Conservation (phyloP, 2,329 filamentous ascomycete species). For the Davidsoniella neocaledoniae region DNA sequence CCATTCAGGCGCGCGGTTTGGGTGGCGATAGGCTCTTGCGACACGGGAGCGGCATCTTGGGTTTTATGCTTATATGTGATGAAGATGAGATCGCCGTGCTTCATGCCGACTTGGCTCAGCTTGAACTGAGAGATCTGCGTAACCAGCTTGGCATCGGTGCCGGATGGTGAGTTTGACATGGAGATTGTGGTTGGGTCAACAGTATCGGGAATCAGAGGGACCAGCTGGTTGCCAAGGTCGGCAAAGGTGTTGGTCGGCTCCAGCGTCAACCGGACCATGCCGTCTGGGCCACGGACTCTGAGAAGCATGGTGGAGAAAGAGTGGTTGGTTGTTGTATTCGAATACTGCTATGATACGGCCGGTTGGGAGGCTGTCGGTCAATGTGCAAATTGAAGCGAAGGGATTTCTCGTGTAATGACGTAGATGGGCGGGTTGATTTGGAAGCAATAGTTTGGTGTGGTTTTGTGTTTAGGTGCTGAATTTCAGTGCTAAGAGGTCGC, state of each 20-base stretch:
- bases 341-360: constrained; percentile 5
- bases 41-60: constrained; percentile 19
- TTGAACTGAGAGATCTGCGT: constrained; percentile 38
- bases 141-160: constrained; percentile 41
- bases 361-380: not conserved
- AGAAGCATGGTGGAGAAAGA: constrained; percentile 48
- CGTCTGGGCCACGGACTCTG: constrained; percentile 78
- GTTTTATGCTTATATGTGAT: constrained; percentile 51
- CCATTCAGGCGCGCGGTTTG: constrained; percentile 57
- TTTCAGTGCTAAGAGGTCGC: too few species aligned
- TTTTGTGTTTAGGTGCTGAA: not conserved
- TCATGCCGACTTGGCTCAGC: constrained; percentile 42
- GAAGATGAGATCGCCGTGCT: constrained; percentile 84
- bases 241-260: constrained; percentile 58
- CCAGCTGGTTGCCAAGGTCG: constrained; percentile 37
- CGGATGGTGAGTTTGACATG: constrained; percentile 43
- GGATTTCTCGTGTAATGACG: too few species aligned
- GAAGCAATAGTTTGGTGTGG: not conserved
- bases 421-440: not conserved
- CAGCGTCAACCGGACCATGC: constrained; percentile 73
- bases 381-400: not conserved
- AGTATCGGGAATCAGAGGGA: constrained; percentile 42
- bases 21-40: constrained; percentile 2
- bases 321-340: constrained; percentile 1
- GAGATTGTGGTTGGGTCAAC: constrained; percentile 43